Evolutionary conservation across 108 stramenopile species (phyloP).

Genomic region (Epipyxis sp.): DNA sequence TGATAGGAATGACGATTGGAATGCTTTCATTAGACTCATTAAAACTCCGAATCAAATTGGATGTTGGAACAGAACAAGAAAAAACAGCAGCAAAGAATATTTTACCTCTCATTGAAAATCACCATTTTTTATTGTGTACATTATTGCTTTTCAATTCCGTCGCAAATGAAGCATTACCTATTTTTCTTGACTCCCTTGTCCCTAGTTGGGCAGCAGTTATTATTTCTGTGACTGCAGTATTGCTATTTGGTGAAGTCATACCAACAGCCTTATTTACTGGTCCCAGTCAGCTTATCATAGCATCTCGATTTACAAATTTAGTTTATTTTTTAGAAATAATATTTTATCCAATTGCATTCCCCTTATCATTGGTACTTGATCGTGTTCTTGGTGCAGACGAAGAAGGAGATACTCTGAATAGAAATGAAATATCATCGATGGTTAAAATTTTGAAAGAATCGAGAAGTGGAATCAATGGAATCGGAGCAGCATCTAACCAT

Average conservation of each 20-base stretch:
- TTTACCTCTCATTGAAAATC: slow-evolving; percentile 52
- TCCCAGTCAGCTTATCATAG: slow-evolving; percentile 76
- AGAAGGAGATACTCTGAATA: neutral
- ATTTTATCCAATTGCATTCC: slow-evolving; percentile 73
- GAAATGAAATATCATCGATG: slow-evolving; percentile 2
- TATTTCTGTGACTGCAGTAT: slow-evolving; percentile 79
- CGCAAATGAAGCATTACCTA: slow-evolving; percentile 85
- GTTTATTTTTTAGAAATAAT: slow-evolving; percentile 70
- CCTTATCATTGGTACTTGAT: slow-evolving; percentile 78
- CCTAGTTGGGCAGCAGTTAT: slow-evolving; percentile 72
- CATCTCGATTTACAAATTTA: slow-evolving; percentile 67
- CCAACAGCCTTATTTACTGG: slow-evolving; percentile 86
- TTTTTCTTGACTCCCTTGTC: slow-evolving; percentile 83
- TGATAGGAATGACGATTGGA: slow-evolving; percentile 91
- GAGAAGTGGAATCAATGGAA: neutral
- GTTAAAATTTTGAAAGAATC: neutral
- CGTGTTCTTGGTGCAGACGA: slow-evolving; percentile 63
- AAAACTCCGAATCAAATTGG: slow-evolving; percentile 59
- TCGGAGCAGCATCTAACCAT: too few species aligned
- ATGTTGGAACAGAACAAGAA: slow-evolving; percentile 39
- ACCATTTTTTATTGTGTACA: slow-evolving; percentile 87
- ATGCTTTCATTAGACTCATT: slow-evolving; percentile 76
- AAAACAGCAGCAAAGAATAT: slow-evolving; percentile 45
- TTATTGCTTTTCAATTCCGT: slow-evolving; percentile 82
- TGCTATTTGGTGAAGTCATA: slow-evolving; percentile 75